Base-by-base conservation (phyloP, 2,329 filamentous ascomycete genomes). In the Calonectria pseudoreteaudii region DNA sequence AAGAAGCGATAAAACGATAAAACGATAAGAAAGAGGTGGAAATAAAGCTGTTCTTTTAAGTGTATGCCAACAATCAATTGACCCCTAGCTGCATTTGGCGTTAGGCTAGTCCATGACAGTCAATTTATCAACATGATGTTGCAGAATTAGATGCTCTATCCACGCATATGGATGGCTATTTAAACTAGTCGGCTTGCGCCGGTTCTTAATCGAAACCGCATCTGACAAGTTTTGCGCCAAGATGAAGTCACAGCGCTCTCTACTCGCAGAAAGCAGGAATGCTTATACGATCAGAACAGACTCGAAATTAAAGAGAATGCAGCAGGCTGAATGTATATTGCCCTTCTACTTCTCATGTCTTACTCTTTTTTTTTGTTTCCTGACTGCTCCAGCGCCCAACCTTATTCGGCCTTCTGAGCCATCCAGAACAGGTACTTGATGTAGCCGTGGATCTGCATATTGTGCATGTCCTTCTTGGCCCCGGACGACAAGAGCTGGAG, bases 351-450 rank as follows among this genome's bases (percentile, higher is more conserved):
- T 47, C 3, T 47, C 9, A 11, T 47, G 44, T 47, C 16, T 38
- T 34, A 16, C 23, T 4, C 23, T 28, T 16, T 36, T 26, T 26
- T 14, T 5, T 26, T 20, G 23, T 62, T 38, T 5, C 14, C 38
- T 38, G 2, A 14, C n/a, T 23, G 8, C 36, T 18, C 4, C 2
- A 11, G 14, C 16, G 4, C 26, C 4, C 3, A 11, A 23, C 18
- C 18, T 65, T 49, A 65, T 65, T 52, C 5, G 5, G 75, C 31
- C 23, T 78, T 79, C 26, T 79, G 77, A 1, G 71, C 77, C 65
- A 73, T 79, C 77, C 77, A 79, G 6, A 79, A 79, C 7, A 78
- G 76, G 11, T 79, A 79, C 34, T 79, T 78, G 20, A 79, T 71
- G 26, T 78, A 79, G 0, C 74, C 49, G 69, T 79, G 77, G 11